Percentiles rank a stretch among this genome's conserved stretches.
Conservation (phyloP, 805 yeast genomes). For the Candida morakotiae region DNA sequence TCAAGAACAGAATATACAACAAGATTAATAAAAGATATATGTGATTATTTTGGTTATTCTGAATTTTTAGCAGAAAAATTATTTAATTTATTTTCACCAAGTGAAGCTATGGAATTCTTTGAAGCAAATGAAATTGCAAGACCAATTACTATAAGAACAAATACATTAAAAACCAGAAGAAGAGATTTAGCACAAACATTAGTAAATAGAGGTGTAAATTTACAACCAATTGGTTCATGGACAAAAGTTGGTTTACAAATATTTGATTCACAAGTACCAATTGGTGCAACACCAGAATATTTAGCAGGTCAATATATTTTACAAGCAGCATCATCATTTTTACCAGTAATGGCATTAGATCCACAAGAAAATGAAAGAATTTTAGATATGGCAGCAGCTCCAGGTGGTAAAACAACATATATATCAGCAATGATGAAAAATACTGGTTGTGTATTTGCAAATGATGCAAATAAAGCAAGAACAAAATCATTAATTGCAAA, state of each 20-base stretch:
- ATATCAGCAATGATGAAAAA: conserved; percentile 95
- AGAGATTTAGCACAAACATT: conserved; percentile 93
- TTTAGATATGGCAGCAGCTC: conserved; percentile 99
- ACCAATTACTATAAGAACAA: conserved; percentile 97
- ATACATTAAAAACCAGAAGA: conserved; percentile 90
- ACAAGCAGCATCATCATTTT: conserved; percentile 97
- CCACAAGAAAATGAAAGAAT: conserved; percentile 97
- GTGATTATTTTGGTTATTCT: conserved; percentile 91
- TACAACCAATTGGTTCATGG: conserved; percentile 97
- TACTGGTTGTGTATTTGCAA: conserved; percentile 96
- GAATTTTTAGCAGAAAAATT: conserved; percentile 90
- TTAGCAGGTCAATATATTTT: conserved; percentile 95
- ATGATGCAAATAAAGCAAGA: conserved; percentile 94
- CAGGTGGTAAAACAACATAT: conserved; percentile 98
- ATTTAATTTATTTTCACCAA: conserved; percentile 85
- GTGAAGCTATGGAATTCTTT: conserved; percentile 96
- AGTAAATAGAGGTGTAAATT: conserved; percentile 93
- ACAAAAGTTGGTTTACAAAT: conserved; percentile 97
- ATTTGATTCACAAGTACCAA: conserved; percentile 98
- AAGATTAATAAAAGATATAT: conserved; percentile 78
- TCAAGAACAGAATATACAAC: conserved; percentile 80
- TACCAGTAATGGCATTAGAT: conserved; percentile 95
- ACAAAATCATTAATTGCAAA: conserved; percentile 95
- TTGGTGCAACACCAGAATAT: conserved; percentile 99
- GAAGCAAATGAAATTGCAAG: conserved; percentile 98